A percentile compares a stretch with the other conserved stretches of the same genome.
Conservation (phyloP, 345 rosid species). For the Salix purpurea region DNA sequence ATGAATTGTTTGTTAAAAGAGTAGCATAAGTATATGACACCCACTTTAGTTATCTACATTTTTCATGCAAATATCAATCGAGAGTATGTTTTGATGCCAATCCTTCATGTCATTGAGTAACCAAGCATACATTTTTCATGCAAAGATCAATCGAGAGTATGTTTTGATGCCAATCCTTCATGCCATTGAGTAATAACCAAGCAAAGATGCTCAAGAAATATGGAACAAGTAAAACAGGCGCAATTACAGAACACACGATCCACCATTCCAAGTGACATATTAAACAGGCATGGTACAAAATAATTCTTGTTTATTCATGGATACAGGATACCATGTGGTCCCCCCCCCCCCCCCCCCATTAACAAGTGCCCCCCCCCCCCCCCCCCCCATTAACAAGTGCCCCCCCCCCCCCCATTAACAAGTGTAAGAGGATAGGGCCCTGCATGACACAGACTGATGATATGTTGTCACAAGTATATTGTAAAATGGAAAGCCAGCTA, state of each 20-base stretch:
- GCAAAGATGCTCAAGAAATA: neutral
- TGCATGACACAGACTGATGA: neutral
- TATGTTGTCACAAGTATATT: neutral
- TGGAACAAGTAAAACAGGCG: neutral
- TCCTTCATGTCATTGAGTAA: neutral
- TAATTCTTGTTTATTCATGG: neutral
- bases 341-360: no score
- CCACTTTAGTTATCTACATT: neutral
- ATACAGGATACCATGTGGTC: neutral
- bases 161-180: neutral
- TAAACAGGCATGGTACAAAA: neutral
- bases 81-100: neutral
- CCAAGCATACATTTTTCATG: neutral
- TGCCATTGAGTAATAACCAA: neutral
- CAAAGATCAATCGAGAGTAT: neutral
- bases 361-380: no score
- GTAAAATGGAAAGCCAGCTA: constrained; percentile 22
- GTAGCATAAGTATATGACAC: neutral
- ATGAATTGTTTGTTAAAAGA: neutral
- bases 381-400: no score
- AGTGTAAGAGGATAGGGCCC: neutral
- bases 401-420: neutral
- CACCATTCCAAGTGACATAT: neutral
- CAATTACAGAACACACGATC: neutral
- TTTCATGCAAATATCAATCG: neutral